Conservation (phyloP, 805 yeast species). For the Metschnikowia borealis region DNA sequence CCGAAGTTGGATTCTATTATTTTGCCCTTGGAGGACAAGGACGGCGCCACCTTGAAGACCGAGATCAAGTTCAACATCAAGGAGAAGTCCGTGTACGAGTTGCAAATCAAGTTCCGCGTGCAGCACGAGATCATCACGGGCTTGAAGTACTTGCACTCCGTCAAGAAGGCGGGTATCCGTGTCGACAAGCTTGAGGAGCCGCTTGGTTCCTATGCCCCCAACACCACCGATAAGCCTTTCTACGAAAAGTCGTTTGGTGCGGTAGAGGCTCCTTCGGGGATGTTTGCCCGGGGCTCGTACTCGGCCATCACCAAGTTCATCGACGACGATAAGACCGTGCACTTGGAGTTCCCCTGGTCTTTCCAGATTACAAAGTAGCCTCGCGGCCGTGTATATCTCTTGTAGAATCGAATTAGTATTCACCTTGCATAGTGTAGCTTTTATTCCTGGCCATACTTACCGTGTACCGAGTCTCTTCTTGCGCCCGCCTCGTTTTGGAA, state of each 20-base stretch:
- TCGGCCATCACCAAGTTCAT: conserved; percentile 76
- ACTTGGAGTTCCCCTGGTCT: conserved; percentile 78
- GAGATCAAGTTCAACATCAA: conserved; percentile 71
- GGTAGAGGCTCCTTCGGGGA: conserved; percentile 88
- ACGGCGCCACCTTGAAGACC: conserved; percentile 53
- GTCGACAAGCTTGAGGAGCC: conserved; percentile 86
- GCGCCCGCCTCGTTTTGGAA: conserved; percentile 23
- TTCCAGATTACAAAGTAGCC: conserved; percentile 68
- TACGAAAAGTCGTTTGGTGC: conserved; percentile 54
- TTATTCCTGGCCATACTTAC: not conserved
- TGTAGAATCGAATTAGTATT: not conserved
- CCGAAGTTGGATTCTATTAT: conserved; percentile 57
- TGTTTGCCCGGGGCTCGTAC: conserved; percentile 83
- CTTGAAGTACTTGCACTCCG: conserved; percentile 75
- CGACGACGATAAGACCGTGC: conserved; percentile 78
- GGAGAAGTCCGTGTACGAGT: conserved; percentile 70
- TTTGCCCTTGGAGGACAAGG: conserved; percentile 59
- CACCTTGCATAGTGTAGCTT: not conserved
- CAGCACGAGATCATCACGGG: conserved; percentile 93
- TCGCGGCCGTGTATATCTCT: not conserved
- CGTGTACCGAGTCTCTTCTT: conserved; percentile 15
- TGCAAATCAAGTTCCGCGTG: conserved; percentile 72
- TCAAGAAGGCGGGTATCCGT: conserved; percentile 82
- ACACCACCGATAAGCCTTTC: conserved; percentile 72
- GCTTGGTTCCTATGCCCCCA: conserved; percentile 88